phyloP scores from a whole-genome alignment of 108 stramenopile species.

The Fistulifera pelliculosa region DNA sequence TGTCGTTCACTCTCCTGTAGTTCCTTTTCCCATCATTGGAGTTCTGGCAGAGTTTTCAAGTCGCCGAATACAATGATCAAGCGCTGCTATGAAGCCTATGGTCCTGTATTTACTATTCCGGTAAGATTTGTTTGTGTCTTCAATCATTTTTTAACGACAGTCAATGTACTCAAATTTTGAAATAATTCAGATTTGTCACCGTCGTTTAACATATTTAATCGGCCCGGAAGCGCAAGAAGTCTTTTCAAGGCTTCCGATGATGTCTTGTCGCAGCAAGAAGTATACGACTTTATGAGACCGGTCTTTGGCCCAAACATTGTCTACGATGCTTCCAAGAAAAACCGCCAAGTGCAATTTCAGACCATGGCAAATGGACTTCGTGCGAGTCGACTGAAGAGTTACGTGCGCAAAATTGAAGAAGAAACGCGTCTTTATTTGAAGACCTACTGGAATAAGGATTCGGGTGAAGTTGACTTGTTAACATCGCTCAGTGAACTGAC shows the following conservation, averaged over 20 bases:
- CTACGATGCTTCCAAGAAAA: slow-evolving; percentile 92
- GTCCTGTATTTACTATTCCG: slow-evolving; percentile 87
- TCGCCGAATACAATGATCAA: slow-evolving; percentile 88
- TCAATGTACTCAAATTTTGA: too few species aligned
- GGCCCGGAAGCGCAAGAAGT: slow-evolving; percentile 94
- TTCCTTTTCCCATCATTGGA: slow-evolving; percentile 66
- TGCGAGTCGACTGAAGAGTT: slow-evolving; percentile 81
- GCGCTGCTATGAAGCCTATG: slow-evolving; percentile 78
- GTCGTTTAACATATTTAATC: slow-evolving; percentile 94
- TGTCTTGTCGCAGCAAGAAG: slow-evolving; percentile 87
- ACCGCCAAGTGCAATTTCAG: slow-evolving; percentile 94
- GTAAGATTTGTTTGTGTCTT: slow-evolving; percentile 47
- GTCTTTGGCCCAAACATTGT: slow-evolving; percentile 95
- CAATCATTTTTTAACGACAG: too few species aligned
- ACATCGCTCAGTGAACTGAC: slow-evolving; percentile 88
- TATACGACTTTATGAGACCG: slow-evolving; percentile 96
- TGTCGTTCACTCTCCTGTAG: slow-evolving; percentile 45
- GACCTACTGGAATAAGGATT: slow-evolving; percentile 49
- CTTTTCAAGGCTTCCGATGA: slow-evolving; percentile 94
- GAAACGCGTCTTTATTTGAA: slow-evolving; percentile 81
- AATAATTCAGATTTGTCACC: slow-evolving; percentile 84
- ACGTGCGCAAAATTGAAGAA: slow-evolving; percentile 91
- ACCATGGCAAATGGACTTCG: slow-evolving; percentile 92
- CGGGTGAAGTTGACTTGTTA: slow-evolving; percentile 84
- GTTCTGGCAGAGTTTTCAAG: slow-evolving; percentile 80